These are phyloP conservation scores for Leccinum variicolor DNA, from an alignment of 768 basidiomycete species.

Conservation along the genomic window DNA sequence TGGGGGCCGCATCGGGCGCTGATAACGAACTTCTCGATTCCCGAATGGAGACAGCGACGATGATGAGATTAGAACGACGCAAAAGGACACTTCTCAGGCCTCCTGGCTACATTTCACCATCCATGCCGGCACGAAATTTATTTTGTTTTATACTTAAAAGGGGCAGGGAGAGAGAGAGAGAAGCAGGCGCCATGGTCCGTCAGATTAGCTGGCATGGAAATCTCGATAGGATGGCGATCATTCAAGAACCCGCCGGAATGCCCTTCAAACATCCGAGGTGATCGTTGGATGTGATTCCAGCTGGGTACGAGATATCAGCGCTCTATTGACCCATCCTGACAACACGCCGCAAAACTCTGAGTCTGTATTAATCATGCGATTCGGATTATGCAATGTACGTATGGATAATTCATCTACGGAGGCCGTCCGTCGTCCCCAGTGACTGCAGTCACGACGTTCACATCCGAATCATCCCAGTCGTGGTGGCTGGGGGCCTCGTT, in stretches of 20 bases:
- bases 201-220: constrained; percentile 6
- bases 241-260: constrained; percentile 11
- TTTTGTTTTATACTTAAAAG: neutral
- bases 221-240: constrained; percentile 19
- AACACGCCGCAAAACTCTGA: neutral
- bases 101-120: neutral
- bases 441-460: constrained; percentile 2
- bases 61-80: constrained; percentile 15
- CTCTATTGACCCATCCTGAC: neutral
- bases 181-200: neutral
- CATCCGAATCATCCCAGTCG: constrained; percentile 1
- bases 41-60: constrained; percentile 3
- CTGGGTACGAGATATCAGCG: neutral
- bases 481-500: neutral
- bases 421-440: neutral
- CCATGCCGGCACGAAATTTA: neutral
- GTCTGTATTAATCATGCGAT: constrained; percentile 16
- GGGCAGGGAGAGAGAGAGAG: neutral
- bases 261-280: constrained; percentile 24
- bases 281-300: constrained; percentile 17
- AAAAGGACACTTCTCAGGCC: neutral
- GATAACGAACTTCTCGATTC: constrained; percentile 1
- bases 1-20: neutral
- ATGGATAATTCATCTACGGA: constrained; percentile 20
- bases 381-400: constrained; percentile 29